These are phyloP conservation scores for Talaromyces trachyspermus DNA, from an alignment of 495 filamentous ascomycete species.

Conservation along the genomic window DNA sequence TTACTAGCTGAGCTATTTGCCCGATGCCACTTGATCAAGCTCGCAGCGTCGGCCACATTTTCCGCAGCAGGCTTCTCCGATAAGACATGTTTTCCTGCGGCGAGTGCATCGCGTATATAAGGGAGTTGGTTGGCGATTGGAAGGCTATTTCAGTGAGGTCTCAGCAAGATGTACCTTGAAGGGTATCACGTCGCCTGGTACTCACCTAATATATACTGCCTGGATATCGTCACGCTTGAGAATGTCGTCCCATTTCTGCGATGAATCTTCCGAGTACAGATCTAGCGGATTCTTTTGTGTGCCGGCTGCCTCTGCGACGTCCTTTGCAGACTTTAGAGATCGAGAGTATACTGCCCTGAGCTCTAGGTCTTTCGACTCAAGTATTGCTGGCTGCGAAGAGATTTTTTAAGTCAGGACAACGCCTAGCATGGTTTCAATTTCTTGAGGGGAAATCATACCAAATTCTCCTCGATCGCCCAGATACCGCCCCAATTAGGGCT, in stretches of 20 bases:
- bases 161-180: neutral
- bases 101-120: conserved; percentile 41
- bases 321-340: conserved; percentile 44
- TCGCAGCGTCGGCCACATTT: conserved; percentile 45
- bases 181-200: neutral
- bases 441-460: conserved; percentile 19
- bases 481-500: conserved; percentile 1
- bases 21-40: conserved; percentile 51
- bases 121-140: conserved; percentile 31
- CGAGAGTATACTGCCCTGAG: conserved; percentile 59
- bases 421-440: conserved; percentile 7
- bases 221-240: conserved; percentile 57
- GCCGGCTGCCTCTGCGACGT: conserved; percentile 16
- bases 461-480: conserved; percentile 6
- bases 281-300: conserved; percentile 30
- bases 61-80: conserved; percentile 67
- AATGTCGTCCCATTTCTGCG: conserved; percentile 51
- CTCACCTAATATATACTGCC: conserved; percentile 61
- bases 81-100: conserved; percentile 70
- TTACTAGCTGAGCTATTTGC: conserved; percentile 21
- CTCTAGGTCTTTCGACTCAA: conserved; percentile 33
- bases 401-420: conserved; percentile 1
- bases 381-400: conserved; percentile 39
- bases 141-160: conserved; percentile 15
- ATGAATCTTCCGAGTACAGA: conserved; percentile 56